phyloP scores from a whole-genome alignment of 441 rosid genomes.

The Aquilaria agallochum region DNA sequence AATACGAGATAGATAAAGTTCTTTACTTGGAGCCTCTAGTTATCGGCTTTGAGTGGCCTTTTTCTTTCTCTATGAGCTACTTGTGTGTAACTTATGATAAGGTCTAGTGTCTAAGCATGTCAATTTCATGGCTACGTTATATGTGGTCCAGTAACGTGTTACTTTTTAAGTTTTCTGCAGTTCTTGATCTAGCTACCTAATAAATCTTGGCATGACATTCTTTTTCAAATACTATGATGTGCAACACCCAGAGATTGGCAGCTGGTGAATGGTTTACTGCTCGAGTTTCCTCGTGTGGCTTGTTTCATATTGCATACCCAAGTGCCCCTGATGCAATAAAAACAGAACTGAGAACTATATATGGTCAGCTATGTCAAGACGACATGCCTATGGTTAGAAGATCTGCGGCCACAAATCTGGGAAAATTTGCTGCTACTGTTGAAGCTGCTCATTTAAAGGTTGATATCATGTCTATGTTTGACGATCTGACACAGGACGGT shows the following conservation, averaged over 20 bases:
- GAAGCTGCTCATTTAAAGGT: slow-evolving; percentile 74
- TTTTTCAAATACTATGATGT: too few species aligned
- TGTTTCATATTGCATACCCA: slow-evolving; percentile 84
- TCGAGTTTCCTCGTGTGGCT: slow-evolving; percentile 84
- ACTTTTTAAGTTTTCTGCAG: too few species aligned
- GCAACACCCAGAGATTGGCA: slow-evolving; percentile 61
- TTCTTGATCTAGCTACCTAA: too few species aligned
- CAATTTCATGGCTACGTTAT: too few species aligned
- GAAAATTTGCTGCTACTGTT: slow-evolving; percentile 90
- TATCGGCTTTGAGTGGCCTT: too few species aligned
- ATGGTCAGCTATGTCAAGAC: slow-evolving; percentile 83
- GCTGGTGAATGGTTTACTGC: slow-evolving; percentile 96
- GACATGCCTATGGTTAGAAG: slow-evolving; percentile 98
- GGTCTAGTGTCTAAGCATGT: too few species aligned
- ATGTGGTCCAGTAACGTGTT: too few species aligned
- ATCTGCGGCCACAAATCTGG: slow-evolving; percentile 90
- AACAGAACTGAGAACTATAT: slow-evolving; percentile 62
- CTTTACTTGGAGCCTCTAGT: too few species aligned
- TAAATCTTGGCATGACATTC: too few species aligned
- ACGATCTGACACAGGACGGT: slow-evolving; percentile 94
- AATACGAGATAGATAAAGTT: too few species aligned
- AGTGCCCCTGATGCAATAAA: slow-evolving; percentile 73
- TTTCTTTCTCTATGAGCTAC: too few species aligned
- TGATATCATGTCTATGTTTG: slow-evolving; percentile 81
- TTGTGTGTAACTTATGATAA: too few species aligned